A percentile compares a stretch with the other conserved stretches of the same genome.
Evolutionary conservation across 108 stramenopile genomes (phyloP).

Genomic region (Skeletonema potamos): DNA sequence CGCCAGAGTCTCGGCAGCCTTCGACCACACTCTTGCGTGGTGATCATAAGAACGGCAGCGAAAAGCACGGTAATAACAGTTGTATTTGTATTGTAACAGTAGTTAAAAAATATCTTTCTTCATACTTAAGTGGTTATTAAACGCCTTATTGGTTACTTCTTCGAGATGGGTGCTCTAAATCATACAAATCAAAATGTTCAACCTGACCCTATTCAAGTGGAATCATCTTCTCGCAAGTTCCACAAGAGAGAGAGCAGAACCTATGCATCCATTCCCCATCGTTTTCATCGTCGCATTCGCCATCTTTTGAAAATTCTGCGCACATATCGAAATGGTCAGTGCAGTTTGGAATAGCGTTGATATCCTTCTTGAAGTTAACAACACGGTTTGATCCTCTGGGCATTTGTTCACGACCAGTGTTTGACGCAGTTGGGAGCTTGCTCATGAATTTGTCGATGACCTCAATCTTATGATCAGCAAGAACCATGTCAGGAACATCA

Average conservation of each 20-base stretch:
- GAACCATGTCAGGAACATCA: not conserved
- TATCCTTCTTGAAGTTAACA: slow-evolving; percentile 54
- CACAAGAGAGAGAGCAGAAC: slow-evolving; percentile 9
- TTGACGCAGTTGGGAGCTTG: not conserved
- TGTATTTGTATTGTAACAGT: not conserved
- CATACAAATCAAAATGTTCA: too few relatives aligned
- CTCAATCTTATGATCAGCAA: not conserved
- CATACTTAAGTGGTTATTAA: too few relatives aligned
- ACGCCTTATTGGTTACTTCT: too few relatives aligned
- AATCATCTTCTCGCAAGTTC: not conserved
- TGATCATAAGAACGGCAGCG: not conserved
- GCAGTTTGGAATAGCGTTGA: slow-evolving; percentile 19
- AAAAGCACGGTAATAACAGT: not conserved
- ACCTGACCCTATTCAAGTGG: not conserved
- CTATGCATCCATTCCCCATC: slow-evolving; percentile 17
- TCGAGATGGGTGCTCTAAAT: too few relatives aligned
- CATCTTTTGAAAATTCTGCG: slow-evolving; percentile 15
- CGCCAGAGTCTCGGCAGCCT: not conserved
- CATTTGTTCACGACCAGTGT: slow-evolving; percentile 48
- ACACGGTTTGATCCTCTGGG: slow-evolving; percentile 55
- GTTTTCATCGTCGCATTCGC: slow-evolving; percentile 27
- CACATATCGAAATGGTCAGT: slow-evolving; percentile 11
- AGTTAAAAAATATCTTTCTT: too few relatives aligned
- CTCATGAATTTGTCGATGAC: slow-evolving; percentile 17
- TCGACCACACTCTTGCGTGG: not conserved